Conservation (phyloP, 495 filamentous ascomycete genomes). For the Aspergillus avenaceus region DNA sequence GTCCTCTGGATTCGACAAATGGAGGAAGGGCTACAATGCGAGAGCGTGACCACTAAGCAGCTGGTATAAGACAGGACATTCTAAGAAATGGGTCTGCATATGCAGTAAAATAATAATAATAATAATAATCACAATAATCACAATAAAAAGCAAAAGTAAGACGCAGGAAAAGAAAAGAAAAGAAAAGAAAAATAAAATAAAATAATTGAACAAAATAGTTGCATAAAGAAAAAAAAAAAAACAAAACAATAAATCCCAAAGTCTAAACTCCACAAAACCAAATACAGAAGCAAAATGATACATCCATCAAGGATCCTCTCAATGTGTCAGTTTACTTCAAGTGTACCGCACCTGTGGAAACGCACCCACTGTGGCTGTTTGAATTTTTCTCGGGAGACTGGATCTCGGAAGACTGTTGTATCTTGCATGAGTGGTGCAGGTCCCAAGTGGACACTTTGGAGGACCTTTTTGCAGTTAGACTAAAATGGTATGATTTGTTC, state of each 20-base stretch:
- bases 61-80: slow-evolving; percentile 8
- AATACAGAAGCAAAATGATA: background rate
- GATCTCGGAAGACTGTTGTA: slow-evolving; percentile 4
- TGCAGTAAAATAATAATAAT: too few species aligned
- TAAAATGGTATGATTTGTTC: background rate
- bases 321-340: background rate
- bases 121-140: too few species aligned
- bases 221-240: background rate
- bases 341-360: background rate
- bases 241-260: background rate
- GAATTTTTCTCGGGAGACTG: slow-evolving; percentile 1
- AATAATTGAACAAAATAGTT: background rate
- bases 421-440: slow-evolving; percentile 1
- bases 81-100: slow-evolving; percentile 2
- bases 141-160: background rate
- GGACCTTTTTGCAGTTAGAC: background rate
- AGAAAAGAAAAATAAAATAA: background rate
- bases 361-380: background rate
- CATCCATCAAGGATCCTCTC: background rate
- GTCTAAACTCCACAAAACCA: slow-evolving; percentile 2
- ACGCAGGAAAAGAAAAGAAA: background rate
- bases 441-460: background rate
- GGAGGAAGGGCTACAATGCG: slow-evolving; percentile 4
- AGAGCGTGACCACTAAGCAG: slow-evolving; percentile 17
- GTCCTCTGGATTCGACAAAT: slow-evolving; percentile 2